phyloP scores from a whole-genome alignment of 2,329 filamentous ascomycete species.

The Dothistroma septosporum region DNA sequence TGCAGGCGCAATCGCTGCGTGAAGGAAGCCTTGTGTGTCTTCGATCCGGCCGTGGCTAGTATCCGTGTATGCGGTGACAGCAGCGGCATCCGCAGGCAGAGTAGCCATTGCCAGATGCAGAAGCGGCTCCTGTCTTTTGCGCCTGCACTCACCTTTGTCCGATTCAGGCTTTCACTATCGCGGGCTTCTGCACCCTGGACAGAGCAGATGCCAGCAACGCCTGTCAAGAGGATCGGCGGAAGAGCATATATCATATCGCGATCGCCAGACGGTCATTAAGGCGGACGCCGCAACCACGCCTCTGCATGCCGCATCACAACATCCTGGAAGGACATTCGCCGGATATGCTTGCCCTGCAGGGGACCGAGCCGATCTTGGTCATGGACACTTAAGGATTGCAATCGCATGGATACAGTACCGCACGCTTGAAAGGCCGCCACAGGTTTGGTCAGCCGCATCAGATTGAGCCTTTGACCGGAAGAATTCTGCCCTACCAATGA shows the following conservation, averaged over 20 bases:
- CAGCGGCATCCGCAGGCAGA: neutral
- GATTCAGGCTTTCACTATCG: neutral
- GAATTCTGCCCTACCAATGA: neutral
- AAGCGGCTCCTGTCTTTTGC: neutral
- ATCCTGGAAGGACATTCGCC: neutral
- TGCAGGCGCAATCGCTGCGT: neutral
- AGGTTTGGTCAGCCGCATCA: neutral
- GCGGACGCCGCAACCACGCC: neutral
- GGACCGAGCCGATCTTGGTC: neutral
- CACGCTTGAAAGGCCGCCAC: neutral
- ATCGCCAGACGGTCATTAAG: neutral
- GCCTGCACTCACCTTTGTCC: neutral
- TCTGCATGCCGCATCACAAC: neutral
- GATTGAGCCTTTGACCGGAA: neutral
- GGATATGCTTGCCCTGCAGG: neutral
- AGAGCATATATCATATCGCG: neutral
- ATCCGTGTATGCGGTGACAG: neutral
- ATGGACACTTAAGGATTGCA: neutral
- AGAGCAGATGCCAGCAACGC: neutral
- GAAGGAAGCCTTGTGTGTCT: neutral
- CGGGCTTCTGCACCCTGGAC: neutral
- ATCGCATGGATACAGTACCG: neutral
- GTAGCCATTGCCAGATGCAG: neutral
- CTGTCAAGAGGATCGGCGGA: neutral
- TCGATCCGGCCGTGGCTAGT: neutral